Evolutionary conservation across 768 basidiomycete species (phyloP), one percentile per base, ranked within the genome.

Genomic region (Tephrocybe sp.): DNA sequence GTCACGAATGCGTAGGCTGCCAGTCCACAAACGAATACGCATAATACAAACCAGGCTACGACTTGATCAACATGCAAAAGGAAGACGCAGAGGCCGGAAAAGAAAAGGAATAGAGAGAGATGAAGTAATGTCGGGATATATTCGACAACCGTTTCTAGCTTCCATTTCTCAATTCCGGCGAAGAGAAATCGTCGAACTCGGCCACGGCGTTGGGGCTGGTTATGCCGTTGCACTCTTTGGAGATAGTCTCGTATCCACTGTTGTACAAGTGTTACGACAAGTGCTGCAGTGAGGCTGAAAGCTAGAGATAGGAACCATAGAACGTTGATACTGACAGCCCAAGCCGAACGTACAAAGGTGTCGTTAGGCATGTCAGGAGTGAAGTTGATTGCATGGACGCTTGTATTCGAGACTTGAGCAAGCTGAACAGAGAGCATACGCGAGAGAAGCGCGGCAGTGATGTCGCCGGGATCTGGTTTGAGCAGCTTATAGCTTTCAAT

Each of bases 401-500:
- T 37, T 21, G 18, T 37, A 37, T 9, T 37, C 58, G 57, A 29
- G 7, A 27, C 8, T 36, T 16, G 3, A 6, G 36, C 21, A 12
- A 25, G 42, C 27, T 50, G 49, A 31, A 15, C 21, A 22, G 53
- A 41, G 15, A 58, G 49, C 10, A 63, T 53, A 22, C 54, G 55
- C 2, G 60, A 46, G 19, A 73, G 56, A 43, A 68, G 60, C 37
- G 49, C 55, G n/a, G 54, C 55, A 9, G 61, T 62, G n/a, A 52
- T 53, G 7, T 64, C 62, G 19, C 49, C 45, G 1, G 67, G 57
- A 43, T 73, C 57, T 37, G 59, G 61, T n/a, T 62, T 47, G 10
- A 75, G 61, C 24, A 58, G 52, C 27, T 63, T 57, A 47, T 71
- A 67, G 13, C 65, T 69, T 43, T 70, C 64, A 15, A 71, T 61